Percentiles rank a stretch among this genome's conserved stretches.
These are phyloP conservation scores for Cryphonectria parasitica DNA, from an alignment of 2,329 filamentous ascomycete species.

Conservation along the genomic window DNA sequence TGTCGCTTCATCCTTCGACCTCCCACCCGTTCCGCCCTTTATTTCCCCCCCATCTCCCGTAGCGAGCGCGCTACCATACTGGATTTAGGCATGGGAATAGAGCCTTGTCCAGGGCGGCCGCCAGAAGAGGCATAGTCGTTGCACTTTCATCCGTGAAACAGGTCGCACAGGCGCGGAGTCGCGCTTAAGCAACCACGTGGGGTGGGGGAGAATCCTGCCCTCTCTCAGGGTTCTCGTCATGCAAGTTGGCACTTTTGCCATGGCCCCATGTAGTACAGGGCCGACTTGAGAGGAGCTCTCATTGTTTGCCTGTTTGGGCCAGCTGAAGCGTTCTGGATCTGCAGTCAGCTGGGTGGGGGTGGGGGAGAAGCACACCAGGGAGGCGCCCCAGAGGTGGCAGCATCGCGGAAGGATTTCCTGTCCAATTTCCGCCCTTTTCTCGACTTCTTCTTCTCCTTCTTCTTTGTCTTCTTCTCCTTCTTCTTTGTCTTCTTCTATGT, in stretches of 20 bases:
- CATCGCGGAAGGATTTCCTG: neutral
- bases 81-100: neutral
- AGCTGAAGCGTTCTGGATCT: neutral
- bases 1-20: neutral
- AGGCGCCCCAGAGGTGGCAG: neutral
- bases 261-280: neutral
- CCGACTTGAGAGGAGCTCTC: neutral
- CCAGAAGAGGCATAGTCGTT: neutral
- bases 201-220: neutral
- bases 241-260: neutral
- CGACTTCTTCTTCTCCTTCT: neutral
- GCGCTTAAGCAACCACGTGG: neutral
- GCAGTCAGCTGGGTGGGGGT: neutral
- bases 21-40: neutral
- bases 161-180: neutral
- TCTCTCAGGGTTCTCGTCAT: neutral
- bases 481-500: too few species aligned
- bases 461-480: too few species aligned
- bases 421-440: constrained; percentile 5
- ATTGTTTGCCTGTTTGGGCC: neutral
- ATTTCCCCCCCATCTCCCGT: neutral
- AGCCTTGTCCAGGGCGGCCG: neutral
- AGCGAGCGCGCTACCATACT: neutral
- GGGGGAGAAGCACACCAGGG: too few species aligned
- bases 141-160: neutral